Base-by-base conservation (phyloP, 257 asterid species). In the Cynanchum wilfordii region DNA sequence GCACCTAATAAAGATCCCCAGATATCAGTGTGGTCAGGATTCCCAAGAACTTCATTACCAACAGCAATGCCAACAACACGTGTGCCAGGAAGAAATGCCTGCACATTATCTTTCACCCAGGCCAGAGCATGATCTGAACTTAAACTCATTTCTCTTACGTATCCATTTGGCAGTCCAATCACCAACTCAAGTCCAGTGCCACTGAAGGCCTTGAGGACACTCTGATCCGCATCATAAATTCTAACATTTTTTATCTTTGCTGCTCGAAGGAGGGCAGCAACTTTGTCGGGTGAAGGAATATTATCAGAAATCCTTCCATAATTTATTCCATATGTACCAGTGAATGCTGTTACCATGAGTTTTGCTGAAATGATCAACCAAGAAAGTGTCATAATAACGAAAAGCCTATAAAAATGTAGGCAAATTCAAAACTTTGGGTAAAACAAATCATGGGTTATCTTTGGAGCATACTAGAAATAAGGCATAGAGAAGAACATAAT, bases 221-320 rank as follows among this genome's bases (percentile, higher is more conserved):
- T 79, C 62, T 85, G 99, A 60, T 95, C 90, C 0, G 90, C 86
- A 75, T 95, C 98, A 47, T 76, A 92, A 60, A 95, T 95, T 72
- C 99, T 84, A 19, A 92, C 98, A 59, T 95, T 92, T 87, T 92
- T 92, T 73, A 95, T 92, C 69, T 90, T 95, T 73, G 97, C 91
- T 10, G 93, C 89, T 73, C 86, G 83, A 16, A 92, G 98, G 29
- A 95, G 87, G 15, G 47, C 78, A 63, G 87, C 99, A 24, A 95
- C 99, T 78, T 87, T 78, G 29, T 90, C 96, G 0, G 99, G 99
- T 0, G 98, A 78, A 56, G 98, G 99, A 82, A 95, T 89, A 66
- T 95, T 92, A 79, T 95, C 92, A 3, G 99, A 97, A 74, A 95
- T 81, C 71, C 98, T 90, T 58, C 99, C 99, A 45, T 95, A 95